phyloP scores from a whole-genome alignment of 2,329 filamentous ascomycete genomes.

The Cladosporium colombiae region DNA sequence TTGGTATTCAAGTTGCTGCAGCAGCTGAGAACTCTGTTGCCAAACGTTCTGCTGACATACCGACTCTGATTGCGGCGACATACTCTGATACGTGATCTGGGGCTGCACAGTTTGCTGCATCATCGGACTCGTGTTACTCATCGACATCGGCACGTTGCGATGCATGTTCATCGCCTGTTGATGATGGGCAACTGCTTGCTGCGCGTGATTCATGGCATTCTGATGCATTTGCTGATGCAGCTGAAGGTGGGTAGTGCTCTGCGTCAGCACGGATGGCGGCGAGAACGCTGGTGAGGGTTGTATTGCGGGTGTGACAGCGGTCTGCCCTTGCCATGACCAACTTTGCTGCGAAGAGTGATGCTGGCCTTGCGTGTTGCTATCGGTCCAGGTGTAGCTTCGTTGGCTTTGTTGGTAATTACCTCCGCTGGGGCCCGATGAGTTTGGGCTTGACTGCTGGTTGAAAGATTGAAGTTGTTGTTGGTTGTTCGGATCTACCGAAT shows the following conservation, averaged over 20 bases:
- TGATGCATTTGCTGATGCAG: slow-evolving; percentile 15
- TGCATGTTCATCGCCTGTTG: slow-evolving; percentile 14
- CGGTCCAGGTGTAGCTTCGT: slow-evolving; percentile 5
- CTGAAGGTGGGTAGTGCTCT: background rate
- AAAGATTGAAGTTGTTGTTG: background rate
- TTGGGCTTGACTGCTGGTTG: background rate
- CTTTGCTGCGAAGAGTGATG: slow-evolving; percentile 14
- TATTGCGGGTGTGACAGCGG: background rate
- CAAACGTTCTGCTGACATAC: background rate
- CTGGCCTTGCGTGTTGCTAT: slow-evolving; percentile 1
- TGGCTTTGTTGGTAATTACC: slow-evolving; percentile 15
- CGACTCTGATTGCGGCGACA: background rate
- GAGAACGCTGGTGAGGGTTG: background rate
- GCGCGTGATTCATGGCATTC: background rate
- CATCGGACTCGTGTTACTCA: background rate
- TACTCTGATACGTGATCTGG: background rate
- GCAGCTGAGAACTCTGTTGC: background rate
- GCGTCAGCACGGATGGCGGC: slow-evolving; percentile 3
- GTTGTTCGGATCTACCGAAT: background rate
- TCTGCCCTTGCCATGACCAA: slow-evolving; percentile 11
- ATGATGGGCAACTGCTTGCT: slow-evolving; percentile 8
- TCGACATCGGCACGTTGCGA: background rate
- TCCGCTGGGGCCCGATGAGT: background rate
- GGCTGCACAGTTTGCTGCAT: slow-evolving; percentile 1
- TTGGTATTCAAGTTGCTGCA: background rate